Conservation (phyloP, 164 flowering plant species). For the Stephania japonica region DNA sequence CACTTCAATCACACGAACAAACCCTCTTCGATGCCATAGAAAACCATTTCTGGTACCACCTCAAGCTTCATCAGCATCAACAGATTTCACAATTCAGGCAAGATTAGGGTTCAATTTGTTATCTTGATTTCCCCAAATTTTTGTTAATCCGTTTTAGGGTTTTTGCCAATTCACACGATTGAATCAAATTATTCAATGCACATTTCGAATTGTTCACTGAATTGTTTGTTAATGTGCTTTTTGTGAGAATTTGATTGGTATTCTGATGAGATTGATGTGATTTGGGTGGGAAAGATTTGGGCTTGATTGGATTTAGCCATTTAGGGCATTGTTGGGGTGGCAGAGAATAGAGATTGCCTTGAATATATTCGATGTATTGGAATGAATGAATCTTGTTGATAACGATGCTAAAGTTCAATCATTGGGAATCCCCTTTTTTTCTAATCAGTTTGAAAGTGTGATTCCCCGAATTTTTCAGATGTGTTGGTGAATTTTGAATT, state of each 20-base stretch:
- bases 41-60: background rate
- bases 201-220: background rate
- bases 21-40: conserved; percentile 1
- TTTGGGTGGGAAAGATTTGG: background rate
- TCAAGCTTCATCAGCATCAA: background rate
- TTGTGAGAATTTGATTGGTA: background rate
- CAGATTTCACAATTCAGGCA: conserved; percentile 1
- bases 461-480: background rate
- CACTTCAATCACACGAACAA: background rate
- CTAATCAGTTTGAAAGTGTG: background rate
- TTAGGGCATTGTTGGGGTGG: background rate
- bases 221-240: background rate
- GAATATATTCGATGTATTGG: background rate
- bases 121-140: background rate
- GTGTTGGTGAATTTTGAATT: background rate
- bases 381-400: background rate
- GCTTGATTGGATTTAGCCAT: background rate
- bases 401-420: background rate
- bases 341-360: background rate
- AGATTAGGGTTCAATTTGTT: background rate
- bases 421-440: background rate
- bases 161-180: too few relatives aligned
- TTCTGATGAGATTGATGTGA: background rate
- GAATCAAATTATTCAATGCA: background rate
- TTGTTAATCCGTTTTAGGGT: too few relatives aligned